Percentiles rank a stretch among this genome's conserved stretches.
phyloP scores from a whole-genome alignment of 352 stramenopile species.

The Pilasporangium apinafurcum region DNA sequence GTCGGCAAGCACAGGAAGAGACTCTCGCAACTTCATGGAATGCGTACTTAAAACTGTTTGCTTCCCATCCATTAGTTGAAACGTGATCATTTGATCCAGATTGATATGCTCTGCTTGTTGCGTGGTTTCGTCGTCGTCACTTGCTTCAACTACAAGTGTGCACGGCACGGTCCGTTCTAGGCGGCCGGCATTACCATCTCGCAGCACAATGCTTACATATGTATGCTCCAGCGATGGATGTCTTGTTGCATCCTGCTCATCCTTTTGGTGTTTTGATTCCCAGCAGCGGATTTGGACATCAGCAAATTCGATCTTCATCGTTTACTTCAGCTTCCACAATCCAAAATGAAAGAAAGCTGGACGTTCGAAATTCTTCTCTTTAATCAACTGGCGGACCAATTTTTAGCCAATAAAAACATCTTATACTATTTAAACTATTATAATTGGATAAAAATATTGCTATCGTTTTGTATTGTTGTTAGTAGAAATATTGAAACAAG shows the following conservation, averaged over 20 bases:
- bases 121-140: conserved; percentile 23
- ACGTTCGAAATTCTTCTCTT: too few species aligned
- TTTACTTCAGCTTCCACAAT: too few species aligned
- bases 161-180: conserved; percentile 23
- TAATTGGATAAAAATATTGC: too few species aligned
- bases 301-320: too few species aligned
- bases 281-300: too few species aligned
- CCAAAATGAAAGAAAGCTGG: too few species aligned
- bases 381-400: too few species aligned
- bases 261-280: not conserved
- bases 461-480: too few species aligned
- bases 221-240: conserved; percentile 1
- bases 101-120: too few species aligned
- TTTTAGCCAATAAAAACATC: too few species aligned
- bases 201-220: conserved; percentile 11
- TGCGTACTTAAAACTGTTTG: conserved; percentile 23
- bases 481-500: too few species aligned
- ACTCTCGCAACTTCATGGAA: conserved; percentile 30
- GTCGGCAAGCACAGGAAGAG: conserved; percentile 39
- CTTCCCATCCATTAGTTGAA: conserved; percentile 22
- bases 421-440: too few species aligned
- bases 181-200: conserved; percentile 7
- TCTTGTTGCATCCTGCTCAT: not conserved
- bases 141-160: conserved; percentile 20
- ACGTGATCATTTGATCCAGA: conserved; percentile 28